Percentiles rank a stretch among this genome's conserved stretches.
phyloP scores from a whole-genome alignment of 768 basidiomycete species.

The Podaxis sp. region DNA sequence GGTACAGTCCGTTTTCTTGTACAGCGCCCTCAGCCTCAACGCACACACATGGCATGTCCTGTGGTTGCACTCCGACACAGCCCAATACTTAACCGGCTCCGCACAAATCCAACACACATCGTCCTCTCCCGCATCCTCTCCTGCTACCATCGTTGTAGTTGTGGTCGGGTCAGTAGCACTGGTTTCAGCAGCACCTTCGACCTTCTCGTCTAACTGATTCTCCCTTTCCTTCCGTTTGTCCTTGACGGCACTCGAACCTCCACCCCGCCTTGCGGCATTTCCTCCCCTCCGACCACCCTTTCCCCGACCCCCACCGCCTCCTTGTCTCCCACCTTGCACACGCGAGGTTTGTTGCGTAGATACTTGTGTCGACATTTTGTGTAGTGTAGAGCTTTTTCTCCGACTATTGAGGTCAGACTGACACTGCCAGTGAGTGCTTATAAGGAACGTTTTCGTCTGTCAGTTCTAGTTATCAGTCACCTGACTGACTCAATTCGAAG shows the following conservation, averaged over 20 bases:
- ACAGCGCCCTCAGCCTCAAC: constrained; percentile 80
- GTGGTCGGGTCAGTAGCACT: neutral
- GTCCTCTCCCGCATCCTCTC: constrained; percentile 19
- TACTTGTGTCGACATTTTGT: constrained; percentile 3
- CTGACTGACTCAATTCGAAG: neutral
- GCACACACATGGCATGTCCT: constrained; percentile 94
- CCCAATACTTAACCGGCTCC: constrained; percentile 87
- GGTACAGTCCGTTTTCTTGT: constrained; percentile 91
- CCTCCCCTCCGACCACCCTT: neutral
- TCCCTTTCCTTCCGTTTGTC: constrained; percentile 1
- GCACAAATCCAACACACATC: constrained; percentile 92
- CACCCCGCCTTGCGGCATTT: neutral
- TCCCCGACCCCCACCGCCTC: neutral
- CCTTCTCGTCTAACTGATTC: neutral
- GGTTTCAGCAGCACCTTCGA: neutral
- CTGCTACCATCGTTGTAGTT: constrained; percentile 6
- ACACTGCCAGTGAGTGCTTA: neutral
- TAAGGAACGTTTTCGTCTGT: neutral
- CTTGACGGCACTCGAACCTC: neutral
- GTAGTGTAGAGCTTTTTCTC: neutral
- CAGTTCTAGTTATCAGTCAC: neutral
- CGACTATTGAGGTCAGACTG: neutral
- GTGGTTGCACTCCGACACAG: constrained; percentile 88
- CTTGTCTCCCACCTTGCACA: neutral
- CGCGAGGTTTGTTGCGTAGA: neutral